Percentiles rank a stretch among this genome's conserved stretches.
Evolutionary conservation across 306 rosid species (phyloP).

Genomic region (Rosa multiflora): DNA sequence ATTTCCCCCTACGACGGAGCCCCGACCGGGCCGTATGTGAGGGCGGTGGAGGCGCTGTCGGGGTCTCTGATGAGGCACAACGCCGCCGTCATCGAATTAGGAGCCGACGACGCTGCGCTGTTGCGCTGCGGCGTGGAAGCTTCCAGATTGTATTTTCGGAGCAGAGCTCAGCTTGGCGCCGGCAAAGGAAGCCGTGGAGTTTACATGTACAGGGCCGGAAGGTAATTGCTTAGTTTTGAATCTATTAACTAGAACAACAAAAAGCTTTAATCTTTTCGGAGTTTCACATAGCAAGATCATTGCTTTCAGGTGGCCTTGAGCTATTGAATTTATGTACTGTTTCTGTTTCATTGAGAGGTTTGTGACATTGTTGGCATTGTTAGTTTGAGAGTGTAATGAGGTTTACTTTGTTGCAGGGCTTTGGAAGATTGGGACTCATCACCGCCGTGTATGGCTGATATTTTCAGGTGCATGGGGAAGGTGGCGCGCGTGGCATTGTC

Average conservation of each 20-base stretch:
- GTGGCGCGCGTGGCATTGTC: conserved; percentile 73
- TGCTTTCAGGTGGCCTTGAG: background rate
- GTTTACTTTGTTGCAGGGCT: conserved; percentile 56
- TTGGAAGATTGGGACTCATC: conserved; percentile 94
- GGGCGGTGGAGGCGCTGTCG: conserved; percentile 70
- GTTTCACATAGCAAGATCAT: background rate
- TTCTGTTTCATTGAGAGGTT: background rate
- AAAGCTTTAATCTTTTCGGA: background rate
- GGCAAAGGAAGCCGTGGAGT: conserved; percentile 80
- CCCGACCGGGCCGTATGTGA: conserved; percentile 51
- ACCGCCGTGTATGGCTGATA: conserved; percentile 93
- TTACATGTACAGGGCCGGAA: conserved; percentile 90
- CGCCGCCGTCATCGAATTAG: conserved; percentile 80
- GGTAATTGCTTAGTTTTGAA: conserved; percentile 37
- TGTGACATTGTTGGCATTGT: background rate
- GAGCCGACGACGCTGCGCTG: conserved; percentile 61
- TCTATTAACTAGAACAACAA: background rate
- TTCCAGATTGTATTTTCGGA: conserved; percentile 71
- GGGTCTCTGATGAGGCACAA: conserved; percentile 79
- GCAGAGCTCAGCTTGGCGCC: conserved; percentile 55
- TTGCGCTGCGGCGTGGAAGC: conserved; percentile 90
- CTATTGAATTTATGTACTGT: background rate
- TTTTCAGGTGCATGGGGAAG: conserved; percentile 94
- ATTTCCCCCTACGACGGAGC: conserved; percentile 78
- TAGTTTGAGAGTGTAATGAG: background rate